Evolutionary conservation across 306 rosid genomes (phyloP), one percentile per base, ranked within the genome.

Genomic region (Medicago ruthenica): DNA sequence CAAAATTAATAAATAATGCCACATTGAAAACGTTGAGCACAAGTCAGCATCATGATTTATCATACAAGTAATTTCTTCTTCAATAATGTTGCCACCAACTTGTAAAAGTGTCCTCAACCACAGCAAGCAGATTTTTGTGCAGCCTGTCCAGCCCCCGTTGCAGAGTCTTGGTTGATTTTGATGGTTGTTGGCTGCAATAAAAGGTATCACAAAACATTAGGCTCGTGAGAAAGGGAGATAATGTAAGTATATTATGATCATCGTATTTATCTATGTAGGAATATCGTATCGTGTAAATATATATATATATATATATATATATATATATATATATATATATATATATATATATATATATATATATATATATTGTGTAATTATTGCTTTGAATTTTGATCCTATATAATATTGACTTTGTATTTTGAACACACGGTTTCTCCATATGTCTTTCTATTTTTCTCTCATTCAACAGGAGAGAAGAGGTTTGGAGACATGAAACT

Each of bases 121-220:
- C 98, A 93, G 74, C 98, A 93, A 65, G 90, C 84, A 1, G 97
- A 91, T 76, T 86, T 91, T 77, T 83, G 93, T 5, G 92, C 82
- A 71, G 89, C 88, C 71, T 89, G 82, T 41, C 92, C 92, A 27
- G 82, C 80, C 37, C 88, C 92, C 5, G 85, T 82, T 20, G 79
- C 89, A 81, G 80, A 88, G 55, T 88, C 94, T 48, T 85, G 96
- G 82, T 87, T 87, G 85, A 93, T 89, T 88, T 69, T 88, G 88
- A 93, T 89, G 37, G 96, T 79, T 16, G 91, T 53, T 12, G 97
- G 93, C 98, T 93, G 90, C 86, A 50, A 66, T 5, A 21, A 58
- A 72, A 82, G 36, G 36, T 24, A 75, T 36, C 40, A 12, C 4
- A 1, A 22, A 13, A 55, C 45, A 37, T n/a, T 74, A 18, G 59